Evolutionary conservation across 164 flowering plant species (phyloP).

Genomic region (Buxus sempervirens): DNA sequence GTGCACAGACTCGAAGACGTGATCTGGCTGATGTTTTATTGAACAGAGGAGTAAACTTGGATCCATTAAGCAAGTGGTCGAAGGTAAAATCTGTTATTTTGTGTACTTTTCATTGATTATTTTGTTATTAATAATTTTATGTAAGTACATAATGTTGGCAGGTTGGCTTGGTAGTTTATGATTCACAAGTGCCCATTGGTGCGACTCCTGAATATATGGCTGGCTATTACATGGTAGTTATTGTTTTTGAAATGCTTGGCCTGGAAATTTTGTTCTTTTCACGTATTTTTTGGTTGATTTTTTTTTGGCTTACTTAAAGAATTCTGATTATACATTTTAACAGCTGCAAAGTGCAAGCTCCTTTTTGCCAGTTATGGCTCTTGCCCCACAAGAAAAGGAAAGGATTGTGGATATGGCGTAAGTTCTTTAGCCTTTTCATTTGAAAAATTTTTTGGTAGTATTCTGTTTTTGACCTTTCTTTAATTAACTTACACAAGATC

Average conservation of each 20-base stretch:
- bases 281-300: not conserved
- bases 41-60: conserved; percentile 91
- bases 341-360: conserved; percentile 99
- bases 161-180: conserved; percentile 97
- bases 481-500: not conserved
- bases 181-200: conserved; percentile 96
- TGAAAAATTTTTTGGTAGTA: not conserved
- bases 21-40: conserved; percentile 87
- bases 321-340: conserved; percentile 5
- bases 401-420: conserved; percentile 94
- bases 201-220: conserved; percentile 99
- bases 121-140: not conserved
- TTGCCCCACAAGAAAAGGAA: conserved; percentile 96
- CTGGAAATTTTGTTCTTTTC: not conserved
- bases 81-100: conserved; percentile 47
- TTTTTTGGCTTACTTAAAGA: not conserved
- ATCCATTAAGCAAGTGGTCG: conserved; percentile 96
- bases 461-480: not conserved
- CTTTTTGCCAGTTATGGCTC: conserved; percentile 98
- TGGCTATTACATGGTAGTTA: conserved; percentile 83
- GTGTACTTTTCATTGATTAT: not conserved
- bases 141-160: conserved; percentile 22
- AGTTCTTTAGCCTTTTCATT: conserved; percentile 25
- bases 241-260: not conserved
- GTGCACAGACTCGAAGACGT: conserved; percentile 69